Conservation (phyloP, 495 filamentous ascomycete genomes). For the Saxophila tyrrhenica region DNA sequence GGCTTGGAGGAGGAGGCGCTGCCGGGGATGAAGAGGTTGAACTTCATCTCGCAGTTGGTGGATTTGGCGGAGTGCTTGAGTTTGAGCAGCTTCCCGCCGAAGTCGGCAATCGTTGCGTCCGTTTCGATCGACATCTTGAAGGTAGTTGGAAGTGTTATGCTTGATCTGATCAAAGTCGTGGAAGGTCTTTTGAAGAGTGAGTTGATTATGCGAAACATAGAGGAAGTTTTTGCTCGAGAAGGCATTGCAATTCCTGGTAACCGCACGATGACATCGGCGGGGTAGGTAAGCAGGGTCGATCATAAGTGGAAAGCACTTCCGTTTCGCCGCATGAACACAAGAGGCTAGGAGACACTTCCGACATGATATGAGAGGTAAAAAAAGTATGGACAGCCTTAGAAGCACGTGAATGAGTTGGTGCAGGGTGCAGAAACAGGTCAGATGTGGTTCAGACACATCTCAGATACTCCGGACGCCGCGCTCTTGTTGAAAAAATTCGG, state of each 20-base stretch:
- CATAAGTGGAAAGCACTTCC: too few species aligned
- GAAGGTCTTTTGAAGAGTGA: not conserved
- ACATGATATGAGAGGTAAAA: too few species aligned
- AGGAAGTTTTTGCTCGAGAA: not conserved
- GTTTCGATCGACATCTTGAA: slow-evolving; percentile 64
- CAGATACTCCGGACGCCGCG: not conserved
- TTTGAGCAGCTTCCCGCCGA: slow-evolving; percentile 92
- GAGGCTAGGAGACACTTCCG: too few species aligned
- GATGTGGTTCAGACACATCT: too few species aligned
- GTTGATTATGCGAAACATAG: not conserved
- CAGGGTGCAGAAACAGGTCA: too few species aligned
- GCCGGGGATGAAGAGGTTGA: slow-evolving; percentile 58
- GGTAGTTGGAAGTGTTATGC: slow-evolving; percentile 7
- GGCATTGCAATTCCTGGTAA: too few species aligned
- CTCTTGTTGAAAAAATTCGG: not conserved
- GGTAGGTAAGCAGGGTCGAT: too few species aligned
- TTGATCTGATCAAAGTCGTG: not conserved
- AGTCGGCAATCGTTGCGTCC: slow-evolving; percentile 79
- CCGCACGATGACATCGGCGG: too few species aligned
- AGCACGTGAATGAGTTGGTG: too few species aligned
- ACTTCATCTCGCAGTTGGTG: slow-evolving; percentile 54
- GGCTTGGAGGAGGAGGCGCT: slow-evolving; percentile 42
- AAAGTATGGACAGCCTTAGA: too few species aligned
- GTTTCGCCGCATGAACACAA: too few species aligned
- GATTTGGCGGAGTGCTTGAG: slow-evolving; percentile 68